phyloP scores from a whole-genome alignment of 1,139 yeast species.

The Diutina ranongensis region DNA sequence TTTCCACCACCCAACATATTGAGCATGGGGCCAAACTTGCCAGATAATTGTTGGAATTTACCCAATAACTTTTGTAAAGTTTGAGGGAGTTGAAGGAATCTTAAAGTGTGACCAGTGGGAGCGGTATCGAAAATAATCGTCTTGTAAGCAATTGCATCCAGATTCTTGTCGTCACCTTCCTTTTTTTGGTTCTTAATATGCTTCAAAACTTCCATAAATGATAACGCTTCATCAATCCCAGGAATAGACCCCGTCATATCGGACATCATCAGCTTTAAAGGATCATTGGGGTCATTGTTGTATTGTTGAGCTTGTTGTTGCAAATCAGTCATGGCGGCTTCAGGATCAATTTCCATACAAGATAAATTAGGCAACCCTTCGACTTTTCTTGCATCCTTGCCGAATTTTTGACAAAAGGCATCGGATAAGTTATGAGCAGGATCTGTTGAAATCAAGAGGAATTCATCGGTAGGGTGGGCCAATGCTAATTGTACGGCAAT shows the following conservation, averaged over 20 bases:
- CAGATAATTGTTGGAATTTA: constrained; percentile 77
- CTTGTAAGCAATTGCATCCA: constrained; percentile 44
- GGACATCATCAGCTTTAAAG: constrained; percentile 63
- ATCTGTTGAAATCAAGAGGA: constrained; percentile 86
- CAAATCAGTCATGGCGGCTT: constrained; percentile 85
- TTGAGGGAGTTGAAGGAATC: constrained; percentile 88
- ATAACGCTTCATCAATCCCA: constrained; percentile 94
- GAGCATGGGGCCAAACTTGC: constrained; percentile 85
- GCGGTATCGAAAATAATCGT: constrained; percentile 96
- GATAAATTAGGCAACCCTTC: constrained; percentile 80
- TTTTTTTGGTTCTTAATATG: constrained; percentile 74
- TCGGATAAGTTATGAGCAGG: constrained; percentile 97
- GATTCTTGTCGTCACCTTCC: constrained; percentile 17
- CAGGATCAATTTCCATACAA: constrained; percentile 98
- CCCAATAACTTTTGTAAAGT: constrained; percentile 79
- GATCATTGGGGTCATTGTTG: constrained; percentile 50
- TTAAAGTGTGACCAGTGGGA: constrained; percentile 94
- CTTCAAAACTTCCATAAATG: constrained; percentile 95
- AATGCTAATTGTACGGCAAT: constrained; percentile 84
- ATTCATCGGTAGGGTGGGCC: constrained; percentile 70
- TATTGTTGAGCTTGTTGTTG: constrained; percentile 48
- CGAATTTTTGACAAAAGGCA: constrained; percentile 96
- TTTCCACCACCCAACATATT: constrained; percentile 58
- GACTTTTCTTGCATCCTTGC: constrained; percentile 89
- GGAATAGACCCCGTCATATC: constrained; percentile 94